Conservation (phyloP, 345 rosid genomes). For the Gossypioides kirkii region DNA sequence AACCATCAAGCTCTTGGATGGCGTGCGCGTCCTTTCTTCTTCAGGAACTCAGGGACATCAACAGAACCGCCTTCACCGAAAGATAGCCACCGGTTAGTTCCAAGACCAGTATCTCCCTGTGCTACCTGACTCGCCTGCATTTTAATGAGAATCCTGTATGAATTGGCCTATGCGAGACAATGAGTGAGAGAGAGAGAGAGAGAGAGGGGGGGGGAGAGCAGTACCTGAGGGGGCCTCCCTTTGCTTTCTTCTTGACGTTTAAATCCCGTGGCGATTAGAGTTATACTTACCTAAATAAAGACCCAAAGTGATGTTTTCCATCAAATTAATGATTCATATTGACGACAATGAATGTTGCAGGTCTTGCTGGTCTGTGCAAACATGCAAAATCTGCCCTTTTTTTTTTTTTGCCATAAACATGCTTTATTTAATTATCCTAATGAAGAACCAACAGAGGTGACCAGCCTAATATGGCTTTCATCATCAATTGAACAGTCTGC, state of each 20-base stretch:
- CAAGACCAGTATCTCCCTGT: conserved; percentile 45
- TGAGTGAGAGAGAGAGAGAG: background rate
- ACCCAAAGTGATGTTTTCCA: conserved; percentile 1
- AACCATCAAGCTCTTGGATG: conserved; percentile 64
- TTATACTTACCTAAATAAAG: conserved; percentile 64
- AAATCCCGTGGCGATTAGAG: conserved; percentile 91
- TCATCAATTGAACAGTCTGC: background rate
- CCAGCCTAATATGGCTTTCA: background rate
- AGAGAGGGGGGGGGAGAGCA: background rate
- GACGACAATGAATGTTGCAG: conserved; percentile 3
- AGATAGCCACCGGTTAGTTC: conserved; percentile 55
- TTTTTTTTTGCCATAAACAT: background rate
- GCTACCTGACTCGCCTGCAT: conserved; percentile 51
- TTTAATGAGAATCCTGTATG: conserved; percentile 14
- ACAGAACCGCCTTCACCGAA: conserved; percentile 62
- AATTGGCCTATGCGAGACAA: background rate
- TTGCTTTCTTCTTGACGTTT: conserved; percentile 82
- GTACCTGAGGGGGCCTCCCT: conserved; percentile 61
- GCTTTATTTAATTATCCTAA: background rate
- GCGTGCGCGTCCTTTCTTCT: conserved; percentile 83
- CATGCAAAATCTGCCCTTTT: background rate
- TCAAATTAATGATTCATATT: background rate
- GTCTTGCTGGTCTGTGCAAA: background rate
- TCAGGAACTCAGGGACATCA: conserved; percentile 92
- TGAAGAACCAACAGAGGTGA: background rate